These are phyloP conservation scores for Fragilaria radians DNA, from an alignment of 108 stramenopile genomes.

Conservation along the genomic window DNA sequence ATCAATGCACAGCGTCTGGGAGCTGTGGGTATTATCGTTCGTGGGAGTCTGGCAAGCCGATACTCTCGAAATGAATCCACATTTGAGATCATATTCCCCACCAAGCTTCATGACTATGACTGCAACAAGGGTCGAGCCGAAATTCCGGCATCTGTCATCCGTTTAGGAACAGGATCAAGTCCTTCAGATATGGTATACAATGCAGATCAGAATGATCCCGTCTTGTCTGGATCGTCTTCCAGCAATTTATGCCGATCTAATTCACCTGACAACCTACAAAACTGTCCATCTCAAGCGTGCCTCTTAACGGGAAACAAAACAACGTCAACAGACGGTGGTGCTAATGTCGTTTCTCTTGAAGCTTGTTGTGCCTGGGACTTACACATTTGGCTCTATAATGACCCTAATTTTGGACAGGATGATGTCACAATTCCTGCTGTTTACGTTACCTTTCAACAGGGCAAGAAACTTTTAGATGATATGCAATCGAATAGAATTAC, in stretches of 20 bases:
- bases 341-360: slow-evolving; percentile 15
- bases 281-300: slow-evolving; percentile 67
- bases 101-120: slow-evolving; percentile 62
- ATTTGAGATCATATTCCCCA: slow-evolving; percentile 32
- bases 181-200: slow-evolving; percentile 60
- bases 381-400: slow-evolving; percentile 41
- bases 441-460: slow-evolving; percentile 71
- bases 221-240: slow-evolving; percentile 41
- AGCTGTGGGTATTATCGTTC: slow-evolving; percentile 49
- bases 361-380: slow-evolving; percentile 91
- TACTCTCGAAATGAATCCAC: slow-evolving; percentile 28
- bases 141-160: slow-evolving; percentile 36
- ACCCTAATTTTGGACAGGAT: slow-evolving; percentile 24
- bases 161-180: slow-evolving; percentile 40
- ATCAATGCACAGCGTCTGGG: slow-evolving; percentile 51
- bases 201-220: slow-evolving; percentile 35
- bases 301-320: slow-evolving; percentile 50
- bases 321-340: too few species aligned
- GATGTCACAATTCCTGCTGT: slow-evolving; percentile 36
- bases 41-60: slow-evolving; percentile 51
- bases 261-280: slow-evolving; percentile 19
- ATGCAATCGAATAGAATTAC: neutral
- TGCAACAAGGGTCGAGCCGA: slow-evolving; percentile 45
- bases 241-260: slow-evolving; percentile 45
- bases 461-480: slow-evolving; percentile 19